These are phyloP conservation scores for Penicillium digitatum DNA, from an alignment of 2,329 filamentous ascomycete species.

Conservation along the genomic window DNA sequence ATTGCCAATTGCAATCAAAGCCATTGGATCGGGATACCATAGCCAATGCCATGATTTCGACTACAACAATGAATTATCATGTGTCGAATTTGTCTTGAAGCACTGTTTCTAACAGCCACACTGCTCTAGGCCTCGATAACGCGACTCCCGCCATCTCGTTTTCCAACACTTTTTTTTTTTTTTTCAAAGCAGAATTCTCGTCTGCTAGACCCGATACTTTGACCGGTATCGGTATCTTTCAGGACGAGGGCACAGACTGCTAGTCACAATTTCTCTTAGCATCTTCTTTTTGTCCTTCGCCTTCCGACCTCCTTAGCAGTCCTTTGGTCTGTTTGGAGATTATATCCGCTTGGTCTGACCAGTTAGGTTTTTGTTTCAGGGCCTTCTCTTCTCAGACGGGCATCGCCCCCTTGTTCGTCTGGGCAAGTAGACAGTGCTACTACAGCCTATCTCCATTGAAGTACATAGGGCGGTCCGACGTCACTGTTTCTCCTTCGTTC, in stretches of 20 bases:
- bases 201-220: slow-evolving; percentile 83
- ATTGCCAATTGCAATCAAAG: background rate
- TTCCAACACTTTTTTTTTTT: slow-evolving; percentile 20
- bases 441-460: slow-evolving; percentile 43
- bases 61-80: background rate
- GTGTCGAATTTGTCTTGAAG: background rate
- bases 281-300: slow-evolving; percentile 73
- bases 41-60: background rate
- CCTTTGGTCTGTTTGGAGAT: slow-evolving; percentile 52
- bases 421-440: slow-evolving; percentile 95
- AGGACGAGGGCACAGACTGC: slow-evolving; percentile 57
- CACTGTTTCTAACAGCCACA: slow-evolving; percentile 17
- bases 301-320: slow-evolving; percentile 78
- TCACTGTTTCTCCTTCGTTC: slow-evolving; percentile 18
- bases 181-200: slow-evolving; percentile 57
- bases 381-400: slow-evolving; percentile 96
- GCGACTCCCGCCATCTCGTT: slow-evolving; percentile 29
- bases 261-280: slow-evolving; percentile 84
- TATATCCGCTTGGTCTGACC: slow-evolving; percentile 76
- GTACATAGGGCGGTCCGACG: slow-evolving; percentile 23
- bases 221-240: slow-evolving; percentile 76
- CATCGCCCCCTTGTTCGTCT: slow-evolving; percentile 87
- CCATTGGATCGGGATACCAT: background rate
- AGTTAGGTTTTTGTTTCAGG: slow-evolving; percentile 72
- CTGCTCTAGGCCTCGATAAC: slow-evolving; percentile 61